Conservation (phyloP, 306 rosid genomes). For the Casuarina glauca region DNA sequence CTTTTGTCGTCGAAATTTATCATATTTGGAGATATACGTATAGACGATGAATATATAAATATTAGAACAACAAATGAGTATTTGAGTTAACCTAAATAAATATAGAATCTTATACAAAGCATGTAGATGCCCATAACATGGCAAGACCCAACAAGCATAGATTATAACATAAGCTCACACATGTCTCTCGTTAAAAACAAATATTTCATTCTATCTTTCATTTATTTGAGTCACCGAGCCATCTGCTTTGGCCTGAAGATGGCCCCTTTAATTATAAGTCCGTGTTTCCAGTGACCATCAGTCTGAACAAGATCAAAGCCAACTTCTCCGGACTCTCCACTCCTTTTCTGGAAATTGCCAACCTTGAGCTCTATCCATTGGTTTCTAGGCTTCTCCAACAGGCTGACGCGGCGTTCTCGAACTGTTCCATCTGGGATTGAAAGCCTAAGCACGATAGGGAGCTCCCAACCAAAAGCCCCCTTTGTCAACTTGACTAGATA, state of each 20-base stretch:
- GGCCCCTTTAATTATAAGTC: constrained; percentile 6
- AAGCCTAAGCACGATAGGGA: constrained; percentile 13
- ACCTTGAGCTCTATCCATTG: constrained; percentile 13
- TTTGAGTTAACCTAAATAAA: no score
- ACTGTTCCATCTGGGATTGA: background rate
- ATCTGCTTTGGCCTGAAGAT: background rate
- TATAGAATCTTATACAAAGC: no score
- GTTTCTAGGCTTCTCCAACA: constrained; percentile 6
- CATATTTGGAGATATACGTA: no score
- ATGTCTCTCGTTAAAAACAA: no score
- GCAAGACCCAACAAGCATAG: no score
- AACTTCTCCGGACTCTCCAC: constrained; percentile 12
- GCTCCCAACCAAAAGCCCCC: constrained; percentile 27
- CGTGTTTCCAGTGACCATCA: constrained; percentile 13
- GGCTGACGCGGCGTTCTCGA: background rate
- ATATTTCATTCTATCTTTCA: no score
- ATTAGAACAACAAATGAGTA: no score
- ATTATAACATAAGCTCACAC: no score
- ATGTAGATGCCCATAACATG: no score
- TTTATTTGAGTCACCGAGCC: background rate
- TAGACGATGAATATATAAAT: no score
- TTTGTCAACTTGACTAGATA: constrained; percentile 19
- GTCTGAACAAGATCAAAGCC: background rate
- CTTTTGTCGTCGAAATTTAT: no score
- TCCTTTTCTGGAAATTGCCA: background rate